Evolutionary conservation across 164 flowering plant genomes (phyloP).

Genomic region (Aristolochia californica): DNA sequence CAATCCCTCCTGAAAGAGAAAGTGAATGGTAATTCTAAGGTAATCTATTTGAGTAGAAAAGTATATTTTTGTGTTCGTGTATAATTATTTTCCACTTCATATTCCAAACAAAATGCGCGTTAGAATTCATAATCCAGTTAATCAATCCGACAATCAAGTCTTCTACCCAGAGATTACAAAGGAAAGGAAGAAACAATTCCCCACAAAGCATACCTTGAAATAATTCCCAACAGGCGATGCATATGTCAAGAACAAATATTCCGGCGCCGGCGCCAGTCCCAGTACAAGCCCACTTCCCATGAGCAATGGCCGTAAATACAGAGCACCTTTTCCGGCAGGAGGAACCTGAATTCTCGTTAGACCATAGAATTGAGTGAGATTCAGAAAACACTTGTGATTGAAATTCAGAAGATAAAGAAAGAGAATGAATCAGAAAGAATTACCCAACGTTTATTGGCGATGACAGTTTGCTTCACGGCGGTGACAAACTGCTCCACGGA

Average conservation of each 20-base stretch:
- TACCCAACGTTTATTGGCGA: constrained; percentile 84
- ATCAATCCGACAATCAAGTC: background rate
- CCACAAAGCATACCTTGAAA: constrained; percentile 45
- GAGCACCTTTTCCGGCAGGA: constrained; percentile 81
- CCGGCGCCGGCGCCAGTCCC: constrained; percentile 79
- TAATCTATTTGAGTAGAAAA: no score
- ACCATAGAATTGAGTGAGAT: background rate
- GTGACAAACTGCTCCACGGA: constrained; percentile 63
- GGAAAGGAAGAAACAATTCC: background rate
- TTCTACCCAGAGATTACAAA: background rate
- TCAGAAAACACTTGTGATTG: background rate
- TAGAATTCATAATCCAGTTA: no score
- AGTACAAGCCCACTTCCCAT: constrained; percentile 74
- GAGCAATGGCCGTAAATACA: constrained; percentile 79
- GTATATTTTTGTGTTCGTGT: no score
- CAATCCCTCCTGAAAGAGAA: constrained; percentile 51
- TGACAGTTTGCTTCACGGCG: constrained; percentile 66
- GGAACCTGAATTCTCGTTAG: constrained; percentile 46
- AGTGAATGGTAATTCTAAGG: no score
- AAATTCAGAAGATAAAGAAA: background rate
- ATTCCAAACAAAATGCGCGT: no score
- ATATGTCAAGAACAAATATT: constrained; percentile 65
- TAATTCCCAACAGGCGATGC: constrained; percentile 90
- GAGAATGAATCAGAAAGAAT: background rate
- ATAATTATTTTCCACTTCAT: no score